phyloP scores from a whole-genome alignment of 1,284 basidiomycete species.

The Cryptococcus sp. region DNA sequence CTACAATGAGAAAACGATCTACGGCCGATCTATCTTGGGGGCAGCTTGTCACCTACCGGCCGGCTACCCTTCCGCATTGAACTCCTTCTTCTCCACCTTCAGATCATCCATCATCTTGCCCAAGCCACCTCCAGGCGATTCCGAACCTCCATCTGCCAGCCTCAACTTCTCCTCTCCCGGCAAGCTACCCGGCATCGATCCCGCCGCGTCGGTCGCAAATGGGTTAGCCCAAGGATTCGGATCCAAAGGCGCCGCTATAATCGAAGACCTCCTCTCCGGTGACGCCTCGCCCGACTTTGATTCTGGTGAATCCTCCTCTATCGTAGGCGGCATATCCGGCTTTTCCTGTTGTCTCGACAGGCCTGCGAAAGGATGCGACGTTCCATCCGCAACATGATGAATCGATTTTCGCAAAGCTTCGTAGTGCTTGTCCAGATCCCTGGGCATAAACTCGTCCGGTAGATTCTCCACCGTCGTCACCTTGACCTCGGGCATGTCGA shows the following conservation, averaged over 20 bases:
- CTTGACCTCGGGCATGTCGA: conserved; percentile 1
- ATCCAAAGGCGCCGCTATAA: background rate
- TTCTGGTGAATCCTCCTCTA: background rate
- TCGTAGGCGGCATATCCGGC: background rate
- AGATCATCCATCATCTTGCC: conserved; percentile 1
- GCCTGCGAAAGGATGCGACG: background rate
- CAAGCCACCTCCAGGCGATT: background rate
- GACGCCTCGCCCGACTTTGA: background rate
- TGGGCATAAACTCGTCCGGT: conserved; percentile 14
- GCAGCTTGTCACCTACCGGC: too few species aligned
- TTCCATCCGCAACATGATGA: conserved; percentile 30
- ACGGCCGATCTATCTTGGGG: too few species aligned
- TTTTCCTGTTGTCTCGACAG: background rate
- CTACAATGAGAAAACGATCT: too few species aligned
- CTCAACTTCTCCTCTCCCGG: background rate
- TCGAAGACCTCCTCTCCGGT: background rate
- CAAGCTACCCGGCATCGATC: background rate
- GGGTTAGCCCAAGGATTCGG: conserved; percentile 1
- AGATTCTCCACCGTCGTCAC: conserved; percentile 12
- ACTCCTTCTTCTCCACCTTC: too few species aligned
- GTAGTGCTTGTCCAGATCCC: conserved; percentile 41
- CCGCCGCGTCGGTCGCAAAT: background rate
- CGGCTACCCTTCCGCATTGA: too few species aligned
- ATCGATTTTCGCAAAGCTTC: conserved; percentile 37
- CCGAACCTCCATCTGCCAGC: background rate